Evolutionary conservation across 176 grass and related monocot species (phyloP), one percentile per base, ranked within the genome.

Genomic region (Stipa capillata): DNA sequence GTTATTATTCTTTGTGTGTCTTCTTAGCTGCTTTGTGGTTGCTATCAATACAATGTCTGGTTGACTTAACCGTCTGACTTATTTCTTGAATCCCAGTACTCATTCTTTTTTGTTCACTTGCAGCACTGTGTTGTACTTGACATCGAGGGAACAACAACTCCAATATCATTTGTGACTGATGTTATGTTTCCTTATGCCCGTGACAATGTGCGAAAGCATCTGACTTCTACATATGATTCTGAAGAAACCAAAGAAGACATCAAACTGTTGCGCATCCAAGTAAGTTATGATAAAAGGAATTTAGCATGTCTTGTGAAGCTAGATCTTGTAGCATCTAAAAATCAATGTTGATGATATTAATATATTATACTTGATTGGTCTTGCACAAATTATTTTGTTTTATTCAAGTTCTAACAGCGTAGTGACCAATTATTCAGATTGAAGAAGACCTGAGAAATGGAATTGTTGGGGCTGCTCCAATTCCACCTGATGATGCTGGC

Each of bases 141-240:
- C 57, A 97, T 97, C 51, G 94, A 97, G 83, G 94, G 94, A 79
- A 94, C 94, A 62, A 94, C 94, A 17, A 97, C 91, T 62, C 94
- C 94, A 79, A 94, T 97, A 86, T 88, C 94, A 74, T 97, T 97
- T 88, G 91, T 90, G 57, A 94, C 94, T 23, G 89, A 97, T 83
- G 71, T 94, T 72, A 83, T 97, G 82, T 97, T 97, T 69, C 94
- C 91, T 74, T 97, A 97, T 90, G 94, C 91, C 37, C 89, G 85
- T 84, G 80, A 94, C 77, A 97, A 94, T 83, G 95, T 97, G 54
- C 79, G 82, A 32, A 94, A 92, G 69, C 95, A 97, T 84, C 87
- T 97, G 25, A 80, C 34, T 81, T 83, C 80, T 45, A 97, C 95
- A 16, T 94, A 90, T 65, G 83, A 90, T 59, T 88, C 72, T 21